Base-by-base conservation (phyloP, 148 eudicot genomes). In the Fallopia convolvulus region DNA sequence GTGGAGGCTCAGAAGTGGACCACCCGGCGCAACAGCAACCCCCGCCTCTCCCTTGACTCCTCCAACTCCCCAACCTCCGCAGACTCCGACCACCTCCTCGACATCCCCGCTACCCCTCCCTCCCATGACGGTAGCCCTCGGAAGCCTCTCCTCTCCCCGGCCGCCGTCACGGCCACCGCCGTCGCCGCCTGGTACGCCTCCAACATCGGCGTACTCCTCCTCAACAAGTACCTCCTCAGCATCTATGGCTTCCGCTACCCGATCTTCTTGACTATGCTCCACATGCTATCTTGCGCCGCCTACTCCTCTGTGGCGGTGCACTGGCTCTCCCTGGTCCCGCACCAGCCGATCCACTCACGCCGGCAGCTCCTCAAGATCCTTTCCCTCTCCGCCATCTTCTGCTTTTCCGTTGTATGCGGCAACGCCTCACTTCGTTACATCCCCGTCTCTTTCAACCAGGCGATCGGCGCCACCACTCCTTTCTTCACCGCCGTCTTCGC, bases 11-110 rank as follows among this genome's bases (percentile, higher is more conserved):
- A 84, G 55, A 82, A 86, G 74, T 91, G 89, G 89, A 88, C 96
- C 0, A 86, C 89, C 6, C 85, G 96, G 5, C 81, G 96, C 81
- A 87, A 88, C 86, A 91, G 96, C 90, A 89, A 86, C 86, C 88
- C 91, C 3, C 75, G 87, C 12, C 80, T 86, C 17, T 87, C 87
- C 61, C 8, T 79, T 48, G 75, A 75, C 66, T 50, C 72, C 47
- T 77, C 78, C 48, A 18, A 42, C 39, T 14, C 72, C 47, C 76
- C 78, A 42, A 23, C 42, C 39, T 8, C 74, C 26, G 79, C 60
- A 72, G 47, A 61, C 23, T 40, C 33, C 80, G 42, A 84, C 49
- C 89, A 81, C 50, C 76, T 83, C 21, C 58, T 89, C 65, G 89
- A 88, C 53, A 86, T 90, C 30, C 94, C 94, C 10, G 66, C 81